Base-by-base conservation (phyloP, 306 rosid species). In the Mucuna pruriens region DNA sequence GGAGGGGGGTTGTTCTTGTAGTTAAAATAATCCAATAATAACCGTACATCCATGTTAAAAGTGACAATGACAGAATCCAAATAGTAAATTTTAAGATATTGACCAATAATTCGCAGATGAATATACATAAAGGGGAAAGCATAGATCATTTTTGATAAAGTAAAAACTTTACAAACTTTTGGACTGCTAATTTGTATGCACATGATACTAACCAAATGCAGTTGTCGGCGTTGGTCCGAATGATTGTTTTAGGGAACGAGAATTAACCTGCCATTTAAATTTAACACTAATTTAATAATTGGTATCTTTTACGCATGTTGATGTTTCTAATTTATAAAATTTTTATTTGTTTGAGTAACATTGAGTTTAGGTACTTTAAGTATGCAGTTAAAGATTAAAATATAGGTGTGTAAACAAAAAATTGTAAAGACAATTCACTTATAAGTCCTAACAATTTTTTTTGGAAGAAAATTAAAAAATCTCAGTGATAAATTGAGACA, bases 121-220 rank as follows among this genome's bases (percentile, higher is more conserved):
- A 79, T 69, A 25, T 40, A 2, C 69, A 78, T 11, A 54, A 68
- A 38, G 66, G 45, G 45, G 9, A 76, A 75, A 68, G 74, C 22
- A 46, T 58, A 68, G 31, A 22, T 44, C 13, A 12, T 22, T 4
- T 49, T 49, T 17, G 1, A 38, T 16, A 82, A 71, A 58, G 82
- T 45, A 13, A 58, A 20, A 58, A 48, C 54, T 67, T 80, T 72
- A 5, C 33, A 4, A 22, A 71, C 84, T 66, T 80, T 60, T 72
- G 40, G 84, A 80, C 67, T 23, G 78, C 79, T 71, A 74, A 38
- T 80, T 80, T 71, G 79, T 71, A 61, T 23, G 60, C 73, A 71
- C 79, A 31, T 40, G 80, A 68, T 19, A 16, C 5, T 29, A 17
- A 29, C 12, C 71, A 33, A 40, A 52, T 52, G 62, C 29, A 19